Base-by-base conservation (phyloP, 1,139 yeast species). In the Blastobotrys raffinosifermentans region DNA sequence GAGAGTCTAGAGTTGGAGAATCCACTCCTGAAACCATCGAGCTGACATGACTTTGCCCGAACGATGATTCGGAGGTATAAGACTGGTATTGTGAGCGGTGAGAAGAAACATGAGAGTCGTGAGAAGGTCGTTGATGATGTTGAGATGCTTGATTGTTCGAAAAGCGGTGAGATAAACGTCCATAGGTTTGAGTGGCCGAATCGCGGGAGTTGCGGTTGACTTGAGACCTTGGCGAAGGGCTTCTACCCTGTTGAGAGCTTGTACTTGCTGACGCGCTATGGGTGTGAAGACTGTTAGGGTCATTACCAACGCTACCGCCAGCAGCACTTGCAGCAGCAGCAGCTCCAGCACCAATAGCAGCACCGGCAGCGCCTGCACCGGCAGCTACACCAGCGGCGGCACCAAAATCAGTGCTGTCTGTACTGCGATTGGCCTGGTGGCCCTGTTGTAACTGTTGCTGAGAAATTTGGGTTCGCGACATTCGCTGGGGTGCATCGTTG, bases 271-370 rank as follows among this genome's bases (percentile, higher is more conserved):
- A n/a, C n/a, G n/a, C n/a, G n/a, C n/a, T n/a, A n/a, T n/a, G n/a
- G n/a, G n/a, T n/a, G n/a, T n/a, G n/a, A n/a, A n/a, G n/a, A n/a
- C n/a, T n/a, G n/a, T n/a, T n/a, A n/a, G n/a, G n/a, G n/a, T 15
- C 32, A 3, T 13, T n/a, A n/a, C 32, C 39, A 19, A 31, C 42
- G 25, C 32, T 37, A 14, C 17, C 31, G 13, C 27, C 23, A 9
- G 13, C 29, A 3, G 13, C 6, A 22, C 20, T 29, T 15, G 10
- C 15, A 21, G 34, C 27, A 15, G 29, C 22, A 11, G 38, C 19
- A n/a, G 14, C 34, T 5, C 10, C 15, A 11, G 15, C 15, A 26
- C 10, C 4, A 5, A 14, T 14, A 22, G 11, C 29, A 26, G 27
- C 27, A 17, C 13, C 13, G 13, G 27, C 3, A 17, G 21, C 14